Conservation (phyloP, 768 basidiomycete species). For the Mrakia blollopis region DNA sequence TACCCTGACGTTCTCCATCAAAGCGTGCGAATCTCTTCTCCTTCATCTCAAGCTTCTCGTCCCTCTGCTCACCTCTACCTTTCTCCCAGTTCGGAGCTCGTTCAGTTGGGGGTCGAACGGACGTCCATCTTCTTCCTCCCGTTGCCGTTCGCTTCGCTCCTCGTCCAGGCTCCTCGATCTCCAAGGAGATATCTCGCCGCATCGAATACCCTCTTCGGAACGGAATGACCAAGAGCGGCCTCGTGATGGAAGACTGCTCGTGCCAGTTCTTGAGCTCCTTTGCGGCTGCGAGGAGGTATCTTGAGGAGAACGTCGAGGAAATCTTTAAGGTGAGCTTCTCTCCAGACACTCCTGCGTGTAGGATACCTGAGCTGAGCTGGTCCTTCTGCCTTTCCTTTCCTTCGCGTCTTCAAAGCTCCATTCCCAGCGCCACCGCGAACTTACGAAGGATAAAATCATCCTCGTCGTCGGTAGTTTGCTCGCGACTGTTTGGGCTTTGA, state of each 20-base stretch:
- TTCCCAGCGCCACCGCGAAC: neutral
- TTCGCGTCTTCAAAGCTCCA: neutral
- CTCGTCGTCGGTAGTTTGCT: slow-evolving; percentile 58
- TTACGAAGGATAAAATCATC: neutral
- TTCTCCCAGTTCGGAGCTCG: neutral
- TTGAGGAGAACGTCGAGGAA: neutral
- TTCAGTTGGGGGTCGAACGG: neutral
- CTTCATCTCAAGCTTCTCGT: neutral
- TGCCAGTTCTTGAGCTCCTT: neutral
- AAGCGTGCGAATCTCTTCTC: neutral
- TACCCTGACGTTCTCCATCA: neutral
- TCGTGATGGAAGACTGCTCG: neutral
- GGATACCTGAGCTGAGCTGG: too few species aligned
- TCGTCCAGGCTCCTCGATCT: neutral
- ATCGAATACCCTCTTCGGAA: slow-evolving; percentile 4
- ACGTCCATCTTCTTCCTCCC: neutral
- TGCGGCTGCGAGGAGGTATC: neutral
- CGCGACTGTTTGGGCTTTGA: slow-evolving; percentile 65
- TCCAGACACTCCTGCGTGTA: neutral
- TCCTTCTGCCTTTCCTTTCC: too few species aligned
- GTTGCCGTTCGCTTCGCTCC: neutral
- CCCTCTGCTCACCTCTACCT: neutral
- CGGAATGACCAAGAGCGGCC: neutral
- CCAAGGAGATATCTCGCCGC: neutral
- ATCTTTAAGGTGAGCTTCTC: neutral